These are phyloP conservation scores for Remersonia thermophila DNA, from an alignment of 2,329 filamentous ascomycete species.

Conservation along the genomic window DNA sequence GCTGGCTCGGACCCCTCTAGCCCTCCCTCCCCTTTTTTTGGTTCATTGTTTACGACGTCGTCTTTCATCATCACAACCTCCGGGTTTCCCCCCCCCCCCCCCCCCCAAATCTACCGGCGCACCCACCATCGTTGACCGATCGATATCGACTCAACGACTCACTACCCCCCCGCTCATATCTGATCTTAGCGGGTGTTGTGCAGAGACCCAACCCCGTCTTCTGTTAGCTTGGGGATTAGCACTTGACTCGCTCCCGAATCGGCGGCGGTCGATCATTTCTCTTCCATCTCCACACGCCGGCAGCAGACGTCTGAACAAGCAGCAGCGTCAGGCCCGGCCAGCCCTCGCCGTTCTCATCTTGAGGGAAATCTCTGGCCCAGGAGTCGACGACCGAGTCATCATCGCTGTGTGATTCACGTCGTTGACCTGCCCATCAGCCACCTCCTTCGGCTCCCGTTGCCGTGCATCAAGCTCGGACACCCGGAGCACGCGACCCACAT, in stretches of 20 bases:
- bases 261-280: slow-evolving; percentile 8
- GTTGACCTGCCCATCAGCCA: slow-evolving; percentile 4
- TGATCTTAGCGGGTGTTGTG: slow-evolving; percentile 1
- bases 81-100: not conserved
- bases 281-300: too few species aligned
- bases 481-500: slow-evolving; percentile 8
- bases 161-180: not conserved
- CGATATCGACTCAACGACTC: slow-evolving; percentile 3
- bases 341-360: too few species aligned
- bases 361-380: too few species aligned
- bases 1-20: slow-evolving; percentile 14
- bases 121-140: slow-evolving; percentile 13
- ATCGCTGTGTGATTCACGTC: slow-evolving; percentile 7
- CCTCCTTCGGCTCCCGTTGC: slow-evolving; percentile 4
- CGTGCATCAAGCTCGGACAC: slow-evolving; percentile 6
- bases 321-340: too few species aligned
- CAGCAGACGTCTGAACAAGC: too few species aligned
- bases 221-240: slow-evolving; percentile 9
- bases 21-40: too few species aligned
- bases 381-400: slow-evolving; percentile 10
- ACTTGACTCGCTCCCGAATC: slow-evolving; percentile 12
- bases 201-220: slow-evolving; percentile 4
- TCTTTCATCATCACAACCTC: too few species aligned
- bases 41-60: too few species aligned
- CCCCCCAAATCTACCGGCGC: slow-evolving; percentile 6